phyloP scores from a whole-genome alignment of 2,329 filamentous ascomycete species.

The Colletotrichum graminicola region DNA sequence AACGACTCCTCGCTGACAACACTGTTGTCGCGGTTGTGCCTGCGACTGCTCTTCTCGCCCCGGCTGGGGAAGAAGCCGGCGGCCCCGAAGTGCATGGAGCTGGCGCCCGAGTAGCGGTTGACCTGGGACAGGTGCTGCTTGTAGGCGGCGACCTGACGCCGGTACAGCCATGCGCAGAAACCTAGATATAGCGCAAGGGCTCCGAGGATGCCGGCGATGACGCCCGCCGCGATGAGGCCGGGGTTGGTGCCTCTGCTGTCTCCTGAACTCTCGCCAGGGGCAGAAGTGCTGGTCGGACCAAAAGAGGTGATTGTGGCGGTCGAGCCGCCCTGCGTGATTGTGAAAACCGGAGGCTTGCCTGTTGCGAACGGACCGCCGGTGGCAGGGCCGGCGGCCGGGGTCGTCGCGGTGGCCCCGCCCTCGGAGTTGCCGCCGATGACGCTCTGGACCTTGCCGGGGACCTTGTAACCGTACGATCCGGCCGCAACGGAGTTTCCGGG shows the following conservation, averaged over 20 bases:
- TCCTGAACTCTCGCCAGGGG: conserved; percentile 46
- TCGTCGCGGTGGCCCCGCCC: conserved; percentile 75
- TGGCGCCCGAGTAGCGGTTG: conserved; percentile 65
- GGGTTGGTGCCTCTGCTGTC: conserved; percentile 47
- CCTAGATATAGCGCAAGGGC: conserved; percentile 73
- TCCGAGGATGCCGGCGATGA: conserved; percentile 75
- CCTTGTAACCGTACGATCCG: conserved; percentile 73
- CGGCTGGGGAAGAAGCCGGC: conserved; percentile 45
- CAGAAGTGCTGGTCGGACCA: conserved; percentile 55
- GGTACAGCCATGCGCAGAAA: conserved; percentile 80
- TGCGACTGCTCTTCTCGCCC: conserved; percentile 30
- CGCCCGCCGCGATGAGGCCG: conserved; percentile 60
- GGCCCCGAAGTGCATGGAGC: conserved; percentile 54
- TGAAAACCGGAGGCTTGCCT: conserved; percentile 77
- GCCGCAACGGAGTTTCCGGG: conserved; percentile 65
- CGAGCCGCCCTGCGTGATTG: conserved; percentile 65
- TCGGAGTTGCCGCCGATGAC: conserved; percentile 71
- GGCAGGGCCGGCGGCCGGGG: conserved; percentile 70
- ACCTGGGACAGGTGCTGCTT: conserved; percentile 76
- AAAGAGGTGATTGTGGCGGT: conserved; percentile 58
- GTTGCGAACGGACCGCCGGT: conserved; percentile 79
- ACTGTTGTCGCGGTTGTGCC: conserved; percentile 44
- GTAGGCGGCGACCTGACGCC: conserved; percentile 77
- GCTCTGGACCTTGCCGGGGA: conserved; percentile 72
- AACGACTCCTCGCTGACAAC: conserved; percentile 45